These are phyloP conservation scores for Trichoderma erinaceum DNA, from an alignment of 495 filamentous ascomycete species.

Conservation along the genomic window DNA sequence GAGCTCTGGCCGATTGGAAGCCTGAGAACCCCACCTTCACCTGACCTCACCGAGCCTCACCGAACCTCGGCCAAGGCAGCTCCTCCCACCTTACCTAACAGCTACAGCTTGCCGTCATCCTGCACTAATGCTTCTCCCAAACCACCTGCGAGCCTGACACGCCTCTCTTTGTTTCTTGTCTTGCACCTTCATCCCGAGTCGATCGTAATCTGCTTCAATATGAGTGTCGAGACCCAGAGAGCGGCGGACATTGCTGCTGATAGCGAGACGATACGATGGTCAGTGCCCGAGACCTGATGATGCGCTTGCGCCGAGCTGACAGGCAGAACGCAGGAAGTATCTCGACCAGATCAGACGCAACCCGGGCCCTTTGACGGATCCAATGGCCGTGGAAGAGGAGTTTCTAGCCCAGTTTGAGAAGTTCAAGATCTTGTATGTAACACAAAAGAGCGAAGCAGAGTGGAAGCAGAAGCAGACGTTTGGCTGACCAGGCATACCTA, in stretches of 20 bases:
- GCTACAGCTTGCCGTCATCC: neutral
- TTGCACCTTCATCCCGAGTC: neutral
- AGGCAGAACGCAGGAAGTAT: slow-evolving; percentile 52
- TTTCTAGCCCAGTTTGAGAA: slow-evolving; percentile 54
- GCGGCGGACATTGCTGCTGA: neutral
- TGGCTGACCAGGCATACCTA: slow-evolving; percentile 12
- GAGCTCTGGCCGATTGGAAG: neutral
- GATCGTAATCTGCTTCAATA: neutral
- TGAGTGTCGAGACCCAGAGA: slow-evolving; percentile 13
- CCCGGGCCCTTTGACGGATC: slow-evolving; percentile 71
- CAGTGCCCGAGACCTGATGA: slow-evolving; percentile 9
- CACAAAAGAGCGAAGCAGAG: slow-evolving; percentile 19
- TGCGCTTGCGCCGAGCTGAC: slow-evolving; percentile 8
- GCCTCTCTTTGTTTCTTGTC: neutral
- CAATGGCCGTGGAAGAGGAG: slow-evolving; percentile 59
- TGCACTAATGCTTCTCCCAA: too few relatives aligned
- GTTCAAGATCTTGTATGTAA: slow-evolving; percentile 64
- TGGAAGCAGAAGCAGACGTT: neutral
- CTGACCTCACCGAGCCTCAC: slow-evolving; percentile 12
- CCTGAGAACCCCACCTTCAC: slow-evolving; percentile 5
- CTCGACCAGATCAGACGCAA: slow-evolving; percentile 71
- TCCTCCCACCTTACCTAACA: slow-evolving; percentile 4
- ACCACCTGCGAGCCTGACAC: too few relatives aligned
- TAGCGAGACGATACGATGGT: slow-evolving; percentile 14
- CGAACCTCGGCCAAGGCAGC: slow-evolving; percentile 5